phyloP scores from a whole-genome alignment of 345 rosid species.

The Psidium guajava region DNA sequence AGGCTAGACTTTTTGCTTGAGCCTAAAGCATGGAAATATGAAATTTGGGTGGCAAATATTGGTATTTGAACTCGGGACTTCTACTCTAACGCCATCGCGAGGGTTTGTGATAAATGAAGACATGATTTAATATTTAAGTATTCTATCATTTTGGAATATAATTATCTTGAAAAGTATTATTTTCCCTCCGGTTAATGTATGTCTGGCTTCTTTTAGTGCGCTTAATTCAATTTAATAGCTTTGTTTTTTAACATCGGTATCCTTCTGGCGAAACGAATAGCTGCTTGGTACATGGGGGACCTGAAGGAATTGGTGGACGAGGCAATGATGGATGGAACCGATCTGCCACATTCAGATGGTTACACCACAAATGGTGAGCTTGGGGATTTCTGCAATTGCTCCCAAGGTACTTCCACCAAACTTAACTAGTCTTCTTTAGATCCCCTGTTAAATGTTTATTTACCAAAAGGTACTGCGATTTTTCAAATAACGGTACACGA shows the following conservation, averaged over 20 bases:
- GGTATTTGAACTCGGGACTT: not conserved
- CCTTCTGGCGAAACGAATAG: not conserved
- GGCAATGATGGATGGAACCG: not conserved
- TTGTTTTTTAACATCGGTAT: too few species aligned
- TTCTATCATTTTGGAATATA: not conserved
- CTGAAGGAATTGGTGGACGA: conserved; percentile 2
- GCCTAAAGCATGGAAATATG: too few species aligned
- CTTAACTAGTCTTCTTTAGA: not conserved
- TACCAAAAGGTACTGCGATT: not conserved
- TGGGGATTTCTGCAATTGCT: conserved; percentile 9
- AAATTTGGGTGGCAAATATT: not conserved
- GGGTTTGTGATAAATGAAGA: not conserved
- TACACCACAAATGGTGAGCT: conserved; percentile 12
- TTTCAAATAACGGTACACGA: not conserved
- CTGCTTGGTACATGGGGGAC: conserved; percentile 5
- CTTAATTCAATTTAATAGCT: too few species aligned
- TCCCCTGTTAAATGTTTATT: not conserved
- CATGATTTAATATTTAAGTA: not conserved
- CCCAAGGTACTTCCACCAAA: not conserved
- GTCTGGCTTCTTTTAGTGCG: not conserved
- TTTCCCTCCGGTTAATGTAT: not conserved
- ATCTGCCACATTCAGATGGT: conserved; percentile 4
- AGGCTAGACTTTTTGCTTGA: too few species aligned
- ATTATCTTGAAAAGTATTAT: not conserved
- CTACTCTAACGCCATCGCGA: not conserved